Base-by-base conservation (phyloP, 2,329 filamentous ascomycete species). In the Xenoacremonium recifei region DNA sequence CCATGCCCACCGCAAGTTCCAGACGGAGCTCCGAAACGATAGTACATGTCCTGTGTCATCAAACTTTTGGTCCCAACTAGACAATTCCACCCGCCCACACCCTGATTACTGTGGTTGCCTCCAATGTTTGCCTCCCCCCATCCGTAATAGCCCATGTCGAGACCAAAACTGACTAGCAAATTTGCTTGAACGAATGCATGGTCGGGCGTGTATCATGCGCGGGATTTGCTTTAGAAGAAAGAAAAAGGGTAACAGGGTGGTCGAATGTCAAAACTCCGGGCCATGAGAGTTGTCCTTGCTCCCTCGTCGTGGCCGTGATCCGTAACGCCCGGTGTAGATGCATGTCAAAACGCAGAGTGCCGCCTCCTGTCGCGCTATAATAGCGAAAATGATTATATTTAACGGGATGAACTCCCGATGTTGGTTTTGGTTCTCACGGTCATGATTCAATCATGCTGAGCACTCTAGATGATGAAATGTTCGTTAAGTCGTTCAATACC, bases 401-500 rank as follows among this genome's bases (percentile, higher is more conserved):
- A 40, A 43, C 37, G 30, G 30, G 42, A 46, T 39, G 39, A 20
- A 29, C 11, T 32, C 9, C 19, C 23, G 23, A 27, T 27, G 23
- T 27, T 13, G 23, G 29, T 15, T 6, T 32, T 27, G 9, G 23
- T 9, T 7, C 7, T 27, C 23, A 27, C 13, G 23, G 7, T 13
- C 23, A 27, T 27, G 9, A 27, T 27, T 9, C 13, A 13, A 13
- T 27, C 13, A 27, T 27, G 23, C 23, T 13, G 29, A 49, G 47
- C 45, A 45, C 37, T 35, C 40, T 23, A 35, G 35, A 38, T 40
- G 32, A 55, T 31, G 38, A 13, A 27, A 38, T 37, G 46, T 43
- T 52, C 48, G 37, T 56, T 37, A 57, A 27, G 41, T 56, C 45
- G 35, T 58, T 58, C 63, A 79, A 58, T 79, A 79, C 27, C 76